Percentiles rank a stretch among this genome's conserved stretches.
phyloP scores from a whole-genome alignment of 306 rosid genomes.

The Quercus mongolica region DNA sequence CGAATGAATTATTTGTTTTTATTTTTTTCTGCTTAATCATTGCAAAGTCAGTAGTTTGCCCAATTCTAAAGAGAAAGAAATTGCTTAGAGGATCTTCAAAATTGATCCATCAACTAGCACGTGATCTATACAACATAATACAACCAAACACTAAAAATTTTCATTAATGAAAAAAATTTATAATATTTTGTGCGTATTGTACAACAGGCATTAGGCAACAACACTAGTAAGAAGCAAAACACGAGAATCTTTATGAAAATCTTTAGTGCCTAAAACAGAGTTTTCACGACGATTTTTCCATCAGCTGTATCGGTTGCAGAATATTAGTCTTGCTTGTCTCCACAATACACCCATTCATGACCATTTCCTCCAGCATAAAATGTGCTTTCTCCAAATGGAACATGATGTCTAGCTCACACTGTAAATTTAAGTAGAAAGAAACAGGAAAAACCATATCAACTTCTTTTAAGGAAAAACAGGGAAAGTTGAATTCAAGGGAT shows the following conservation, averaged over 20 bases:
- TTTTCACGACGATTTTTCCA: conserved; percentile 71
- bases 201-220: conserved; percentile 11
- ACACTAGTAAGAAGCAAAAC: conserved; percentile 8
- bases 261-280: background rate
- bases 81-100: background rate
- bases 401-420: conserved; percentile 99
- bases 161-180: conserved; percentile 5
- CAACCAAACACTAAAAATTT: background rate
- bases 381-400: conserved; percentile 95
- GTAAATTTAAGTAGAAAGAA: conserved; percentile 27
- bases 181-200: background rate
- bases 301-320: conserved; percentile 86
- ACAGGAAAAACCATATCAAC: background rate
- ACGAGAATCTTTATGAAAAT: background rate
- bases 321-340: conserved; percentile 83
- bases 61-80: background rate
- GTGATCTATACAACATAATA: background rate
- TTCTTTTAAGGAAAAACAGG: background rate
- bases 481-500: background rate
- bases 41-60: too few species aligned
- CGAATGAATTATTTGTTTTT: too few species aligned
- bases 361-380: conserved; percentile 98
- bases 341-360: conserved; percentile 89
- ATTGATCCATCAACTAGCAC: background rate
- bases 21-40: too few species aligned